Evolutionary conservation across 225 moss, liverwort and hornwort genomes (phyloP).

Genomic region (Sphagnum contortum): DNA sequence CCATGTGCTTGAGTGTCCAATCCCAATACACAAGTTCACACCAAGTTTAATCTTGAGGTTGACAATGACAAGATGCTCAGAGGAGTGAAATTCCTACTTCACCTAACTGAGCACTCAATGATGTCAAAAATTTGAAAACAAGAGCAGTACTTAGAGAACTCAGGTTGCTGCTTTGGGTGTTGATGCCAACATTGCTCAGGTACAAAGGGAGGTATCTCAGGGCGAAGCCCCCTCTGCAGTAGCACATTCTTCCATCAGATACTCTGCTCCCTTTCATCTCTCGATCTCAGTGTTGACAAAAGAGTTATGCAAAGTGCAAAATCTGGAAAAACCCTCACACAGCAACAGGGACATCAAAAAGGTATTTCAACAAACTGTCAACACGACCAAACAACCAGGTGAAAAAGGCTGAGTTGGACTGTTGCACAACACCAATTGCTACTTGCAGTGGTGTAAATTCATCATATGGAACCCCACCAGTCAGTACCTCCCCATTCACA

Average conservation of each 20-base stretch:
- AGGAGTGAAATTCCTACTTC: not conserved
- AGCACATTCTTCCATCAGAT: not conserved
- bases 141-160: conserved; percentile 53
- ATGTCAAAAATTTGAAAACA: not conserved
- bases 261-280: not conserved
- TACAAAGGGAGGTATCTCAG: conserved; percentile 44
- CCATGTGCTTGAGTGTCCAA: too few relatives aligned
- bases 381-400: not conserved
- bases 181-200: conserved; percentile 81
- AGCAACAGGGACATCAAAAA: too few relatives aligned
- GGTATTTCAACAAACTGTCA: not conserved
- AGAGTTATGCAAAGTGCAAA: not conserved
- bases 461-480: conserved; percentile 77
- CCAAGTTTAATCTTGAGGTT: too few relatives aligned
- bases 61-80: too few relatives aligned
- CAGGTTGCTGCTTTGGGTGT: conserved; percentile 68
- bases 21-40: too few relatives aligned
- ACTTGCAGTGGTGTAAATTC: conserved; percentile 91
- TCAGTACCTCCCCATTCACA: conserved; percentile 70
- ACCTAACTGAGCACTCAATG: not conserved
- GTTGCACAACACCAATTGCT: conserved; percentile 95
- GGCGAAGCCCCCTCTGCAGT: conserved; percentile 55
- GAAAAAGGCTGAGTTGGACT: conserved; percentile 20
- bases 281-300: not conserved
- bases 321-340: not conserved